These are phyloP conservation scores for Psophocarpus tetragonolobus DNA, from an alignment of 306 rosid genomes.

Conservation along the genomic window DNA sequence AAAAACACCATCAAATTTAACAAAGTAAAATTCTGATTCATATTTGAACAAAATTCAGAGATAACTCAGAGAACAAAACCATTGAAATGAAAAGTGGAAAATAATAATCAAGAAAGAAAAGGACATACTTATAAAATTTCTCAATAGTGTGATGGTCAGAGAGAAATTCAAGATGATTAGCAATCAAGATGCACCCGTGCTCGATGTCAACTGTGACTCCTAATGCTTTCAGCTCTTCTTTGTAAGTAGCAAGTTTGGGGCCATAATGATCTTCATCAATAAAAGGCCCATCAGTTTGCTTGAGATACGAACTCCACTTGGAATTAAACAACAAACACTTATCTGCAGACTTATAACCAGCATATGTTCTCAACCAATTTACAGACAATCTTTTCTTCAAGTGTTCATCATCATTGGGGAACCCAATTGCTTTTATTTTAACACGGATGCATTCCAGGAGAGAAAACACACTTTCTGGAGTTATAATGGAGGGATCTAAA, in stretches of 20 bases:
- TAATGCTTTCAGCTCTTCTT: slow-evolving; percentile 49
- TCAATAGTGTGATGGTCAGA: slow-evolving; percentile 33
- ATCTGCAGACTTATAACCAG: slow-evolving; percentile 53
- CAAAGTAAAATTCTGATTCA: too few species aligned
- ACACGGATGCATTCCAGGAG: slow-evolving; percentile 51
- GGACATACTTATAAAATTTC: slow-evolving; percentile 50
- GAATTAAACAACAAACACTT: slow-evolving; percentile 54
- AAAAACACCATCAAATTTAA: too few species aligned
- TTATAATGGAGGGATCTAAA: slow-evolving; percentile 34
- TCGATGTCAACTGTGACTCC: slow-evolving; percentile 49
- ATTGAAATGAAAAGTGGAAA: not conserved
- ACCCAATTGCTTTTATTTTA: slow-evolving; percentile 3
- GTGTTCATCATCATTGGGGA: slow-evolving; percentile 32
- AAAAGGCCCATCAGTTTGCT: slow-evolving; percentile 66
- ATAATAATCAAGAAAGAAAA: not conserved
- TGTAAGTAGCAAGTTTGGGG: slow-evolving; percentile 42
- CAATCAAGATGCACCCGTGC: slow-evolving; percentile 45
- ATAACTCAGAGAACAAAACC: not conserved
- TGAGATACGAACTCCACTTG: slow-evolving; percentile 39
- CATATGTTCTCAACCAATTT: slow-evolving; percentile 66
- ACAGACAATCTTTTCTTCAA: slow-evolving; percentile 41
- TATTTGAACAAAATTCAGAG: too few species aligned
- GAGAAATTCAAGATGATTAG: slow-evolving; percentile 45
- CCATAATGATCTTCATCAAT: slow-evolving; percentile 61
- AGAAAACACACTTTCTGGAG: slow-evolving; percentile 45